Base-by-base conservation (phyloP, 1,139 yeast species). In the Zygosaccharomyces pseudobailii region DNA sequence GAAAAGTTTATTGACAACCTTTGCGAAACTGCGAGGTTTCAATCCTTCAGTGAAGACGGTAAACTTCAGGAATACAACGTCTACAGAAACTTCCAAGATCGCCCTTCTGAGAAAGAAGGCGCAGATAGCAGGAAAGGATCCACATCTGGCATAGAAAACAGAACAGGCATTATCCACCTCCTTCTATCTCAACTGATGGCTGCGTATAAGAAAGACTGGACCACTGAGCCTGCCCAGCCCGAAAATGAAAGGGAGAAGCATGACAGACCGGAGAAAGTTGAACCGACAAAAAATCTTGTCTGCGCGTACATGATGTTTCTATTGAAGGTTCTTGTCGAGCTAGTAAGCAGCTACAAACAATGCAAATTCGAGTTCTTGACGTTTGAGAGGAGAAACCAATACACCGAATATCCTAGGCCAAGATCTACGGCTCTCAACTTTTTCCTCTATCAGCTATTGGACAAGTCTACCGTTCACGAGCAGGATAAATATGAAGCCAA, bases 331-430 rank as follows among this genome's bases (percentile, higher is more conserved):
- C 66, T 89, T 33, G 75, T 84, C 1, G 97, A 90, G 57, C 69
- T 89, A 13, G 66, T 89, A 19, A 80, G 84, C 2, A 85, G 96
- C 1, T 90, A 89, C 65, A 84, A 84, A 55, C 82, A 80, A 52
- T 80, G 92, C 50, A 90, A 90, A 62, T 74, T 86, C 45, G 96
- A 88, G 58, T 86, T 90, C 59, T 70, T 90, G 48, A 82, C 90
- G 0, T 89, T 78, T 57, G 81, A 92, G 3, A 84, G 82, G 80
- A 80, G 65, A 66, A 71, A 42, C 59, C 57, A 21, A 63, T 70
- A 67, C 52, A 57, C 74, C 53, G 69, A 64, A 13, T 50, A 63
- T 1, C 68, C 70, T 5, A 80, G 77, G 55, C 92, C 95, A 1
- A 74, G 92, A 33, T 74, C 89, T 0, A 84, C 95, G 0, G 82